Evolutionary conservation across 192 early-diverging fungal genomes (phyloP).

Genomic region (Physocladia obscura): DNA sequence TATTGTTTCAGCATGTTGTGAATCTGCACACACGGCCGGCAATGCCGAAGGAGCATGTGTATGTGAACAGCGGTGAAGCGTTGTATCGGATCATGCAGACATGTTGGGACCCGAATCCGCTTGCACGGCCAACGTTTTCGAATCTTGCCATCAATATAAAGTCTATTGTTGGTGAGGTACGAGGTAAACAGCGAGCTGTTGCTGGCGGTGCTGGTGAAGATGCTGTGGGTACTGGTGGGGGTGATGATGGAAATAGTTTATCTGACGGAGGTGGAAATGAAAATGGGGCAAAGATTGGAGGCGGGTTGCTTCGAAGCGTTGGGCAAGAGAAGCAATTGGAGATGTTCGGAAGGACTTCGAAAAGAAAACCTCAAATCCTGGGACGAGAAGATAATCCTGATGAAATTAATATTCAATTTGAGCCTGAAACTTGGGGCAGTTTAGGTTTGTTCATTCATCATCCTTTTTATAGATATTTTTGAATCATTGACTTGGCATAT

Average conservation of each 20-base stretch:
- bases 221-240: not conserved
- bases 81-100: not conserved
- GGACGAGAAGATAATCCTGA: not conserved
- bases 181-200: no score
- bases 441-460: not conserved
- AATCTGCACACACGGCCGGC: constrained; percentile 11
- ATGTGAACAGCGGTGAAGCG: not conserved
- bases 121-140: constrained; percentile 14
- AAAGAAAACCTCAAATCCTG: not conserved
- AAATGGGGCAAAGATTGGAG: not conserved
- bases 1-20: constrained; percentile 27
- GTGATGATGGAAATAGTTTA: not conserved
- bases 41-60: not conserved
- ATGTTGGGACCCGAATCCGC: constrained; percentile 25
- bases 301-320: not conserved
- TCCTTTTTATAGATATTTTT: not conserved
- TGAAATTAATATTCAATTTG: not conserved
- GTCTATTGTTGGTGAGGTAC: not conserved
- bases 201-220: not conserved
- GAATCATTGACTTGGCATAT: no score
- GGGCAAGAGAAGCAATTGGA: not conserved
- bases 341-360: not conserved
- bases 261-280: no score
- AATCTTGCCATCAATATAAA: not conserved
- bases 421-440: constrained; percentile 12